Conservation (phyloP, 2,329 filamentous ascomycete species). For the Fusarium tjaetaba region DNA sequence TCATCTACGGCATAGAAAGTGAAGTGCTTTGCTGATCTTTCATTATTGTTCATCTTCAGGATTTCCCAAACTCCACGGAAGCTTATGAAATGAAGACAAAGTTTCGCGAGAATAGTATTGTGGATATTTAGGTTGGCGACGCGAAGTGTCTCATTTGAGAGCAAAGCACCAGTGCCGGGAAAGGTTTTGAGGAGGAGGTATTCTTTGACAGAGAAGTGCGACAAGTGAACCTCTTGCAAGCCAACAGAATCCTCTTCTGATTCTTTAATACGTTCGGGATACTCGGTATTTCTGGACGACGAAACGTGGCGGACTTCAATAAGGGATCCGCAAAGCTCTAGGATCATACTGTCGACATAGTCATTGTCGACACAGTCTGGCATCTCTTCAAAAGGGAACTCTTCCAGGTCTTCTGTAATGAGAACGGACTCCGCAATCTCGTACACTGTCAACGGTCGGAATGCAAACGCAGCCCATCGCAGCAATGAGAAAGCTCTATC, state of each 20-base stretch:
- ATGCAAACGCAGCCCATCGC: slow-evolving; percentile 43
- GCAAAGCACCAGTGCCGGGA: fast-evolving
- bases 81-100: fast-evolving
- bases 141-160: not conserved
- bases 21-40: fast-evolving
- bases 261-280: fast-evolving
- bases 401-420: fast-evolving
- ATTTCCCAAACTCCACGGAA: fast-evolving
- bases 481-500: slow-evolving; percentile 43
- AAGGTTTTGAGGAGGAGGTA: not conserved
- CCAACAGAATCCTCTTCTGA: not conserved
- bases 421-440: not conserved
- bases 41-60: fast-evolving
- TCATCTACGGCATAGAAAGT: fast-evolving
- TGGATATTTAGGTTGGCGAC: fast-evolving
- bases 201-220: slow-evolving; percentile 1
- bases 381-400: fast-evolving
- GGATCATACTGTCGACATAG: not conserved
- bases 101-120: not conserved
- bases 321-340: not conserved
- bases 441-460: slow-evolving; percentile 9
- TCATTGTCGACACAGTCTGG: not conserved
- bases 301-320: not conserved
- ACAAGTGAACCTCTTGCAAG: not conserved
- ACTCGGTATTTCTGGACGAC: fast-evolving